phyloP scores from a whole-genome alignment of 306 rosid species.

The Ochetophila trinervis region DNA sequence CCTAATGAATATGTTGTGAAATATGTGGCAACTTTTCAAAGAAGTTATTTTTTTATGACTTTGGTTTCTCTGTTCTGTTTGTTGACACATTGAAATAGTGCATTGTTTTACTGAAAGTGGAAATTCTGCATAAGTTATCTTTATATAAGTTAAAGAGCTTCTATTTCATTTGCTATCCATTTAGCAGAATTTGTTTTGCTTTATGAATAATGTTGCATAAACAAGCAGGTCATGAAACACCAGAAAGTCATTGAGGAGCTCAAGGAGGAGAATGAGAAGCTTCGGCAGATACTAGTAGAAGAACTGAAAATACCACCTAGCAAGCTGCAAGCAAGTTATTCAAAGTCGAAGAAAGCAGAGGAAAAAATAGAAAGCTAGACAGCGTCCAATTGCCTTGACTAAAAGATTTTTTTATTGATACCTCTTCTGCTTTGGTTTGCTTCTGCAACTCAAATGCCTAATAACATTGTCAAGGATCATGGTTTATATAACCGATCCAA shows the following conservation, averaged over 20 bases:
- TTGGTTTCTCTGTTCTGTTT: too few relatives aligned
- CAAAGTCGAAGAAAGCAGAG: constrained; percentile 76
- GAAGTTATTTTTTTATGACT: too few relatives aligned
- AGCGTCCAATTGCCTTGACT: constrained; percentile 15
- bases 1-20: too few relatives aligned
- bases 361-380: constrained; percentile 36
- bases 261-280: constrained; percentile 78
- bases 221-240: constrained; percentile 75
- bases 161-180: neutral
- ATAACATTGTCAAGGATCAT: neutral
- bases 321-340: constrained; percentile 57
- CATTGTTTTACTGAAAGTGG: too few relatives aligned
- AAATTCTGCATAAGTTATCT: too few relatives aligned
- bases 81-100: too few relatives aligned
- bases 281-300: constrained; percentile 68
- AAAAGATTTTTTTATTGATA: constrained; percentile 7
- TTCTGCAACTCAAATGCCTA: constrained; percentile 3
- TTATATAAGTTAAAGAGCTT: too few relatives aligned
- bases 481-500: neutral
- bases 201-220: constrained; percentile 2
- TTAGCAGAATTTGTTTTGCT: constrained; percentile 5
- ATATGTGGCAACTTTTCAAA: too few relatives aligned
- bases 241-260: constrained; percentile 86
- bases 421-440: constrained; percentile 9
- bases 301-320: constrained; percentile 73